Base-by-base conservation (phyloP, 495 filamentous ascomycete species). In the Tuber indicum region DNA sequence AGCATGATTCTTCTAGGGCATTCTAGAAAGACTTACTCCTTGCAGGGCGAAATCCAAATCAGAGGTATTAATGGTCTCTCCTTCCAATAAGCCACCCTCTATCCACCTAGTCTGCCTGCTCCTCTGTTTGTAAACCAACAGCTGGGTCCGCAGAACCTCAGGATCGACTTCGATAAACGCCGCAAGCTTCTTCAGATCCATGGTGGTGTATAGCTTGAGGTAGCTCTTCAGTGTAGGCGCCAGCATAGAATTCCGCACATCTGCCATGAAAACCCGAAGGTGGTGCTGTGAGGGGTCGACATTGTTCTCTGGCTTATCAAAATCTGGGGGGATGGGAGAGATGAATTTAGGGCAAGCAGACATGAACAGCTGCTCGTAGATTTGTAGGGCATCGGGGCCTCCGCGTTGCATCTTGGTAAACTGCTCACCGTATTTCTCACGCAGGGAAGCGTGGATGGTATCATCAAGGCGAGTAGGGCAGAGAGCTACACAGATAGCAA, bases 381-480 rank as follows among this genome's bases (percentile, higher is more conserved):
- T 89, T 79, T 94, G 95, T 12, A 99, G 90, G 71, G 94, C 91
- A 79, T 98, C 96, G 71, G 94, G 94, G 36, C 96, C 96, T 77
- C 96, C 96, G 72, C 93, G 92, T 87, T 99, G 96, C 85, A 99
- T 91, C 83, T 94, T 92, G 81, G 92, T 90, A 82, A 99, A 93
- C 87, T 97, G 93, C 86, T 99, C 96, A 78, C 94, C 94, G 85
- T 98, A 98, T 89, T 99, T 99, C 89, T 99, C 96, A 74, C 96
- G 90, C 47, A 99, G 89, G 78, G 94, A 94, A 49, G 93, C 96
- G 90, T 98, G 96, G 87, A 99, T 98, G 84, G 96, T 98, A 87
- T 99, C 96, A 83, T 99, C 96, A 81, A 99, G 89, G 81, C 96
- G 92, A 73, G 93, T 97, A 46, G 96, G 96, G 86, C 95, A 91